Evolutionary conservation across 2,329 filamentous ascomycete genomes (phyloP).

Genomic region (Penicillium decumbens): DNA sequence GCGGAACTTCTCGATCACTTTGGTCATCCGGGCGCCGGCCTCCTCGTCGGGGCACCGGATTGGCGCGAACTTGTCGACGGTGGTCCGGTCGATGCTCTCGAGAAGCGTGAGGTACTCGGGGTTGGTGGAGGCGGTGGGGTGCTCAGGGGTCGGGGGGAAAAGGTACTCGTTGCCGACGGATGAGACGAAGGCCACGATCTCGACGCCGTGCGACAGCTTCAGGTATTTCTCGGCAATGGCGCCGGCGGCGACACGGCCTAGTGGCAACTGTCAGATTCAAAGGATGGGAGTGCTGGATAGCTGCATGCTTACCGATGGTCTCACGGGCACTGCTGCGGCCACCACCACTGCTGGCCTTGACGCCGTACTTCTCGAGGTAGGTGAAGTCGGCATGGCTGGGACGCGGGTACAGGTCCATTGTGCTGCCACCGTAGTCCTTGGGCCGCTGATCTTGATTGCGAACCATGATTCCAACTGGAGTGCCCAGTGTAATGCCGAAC

Average conservation of each 20-base stretch:
- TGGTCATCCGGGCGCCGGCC: constrained; percentile 66
- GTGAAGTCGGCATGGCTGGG: constrained; percentile 96
- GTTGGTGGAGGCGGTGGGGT: constrained; percentile 67
- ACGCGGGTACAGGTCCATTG: constrained; percentile 86
- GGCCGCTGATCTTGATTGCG: constrained; percentile 90
- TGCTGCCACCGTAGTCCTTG: constrained; percentile 82
- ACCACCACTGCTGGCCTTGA: constrained; percentile 85
- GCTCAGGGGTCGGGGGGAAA: constrained; percentile 64
- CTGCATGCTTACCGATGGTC: constrained; percentile 65
- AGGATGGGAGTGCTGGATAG: background rate
- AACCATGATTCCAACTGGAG: constrained; percentile 82
- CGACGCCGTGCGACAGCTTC: constrained; percentile 70
- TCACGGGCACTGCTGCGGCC: constrained; percentile 89
- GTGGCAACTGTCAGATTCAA: background rate
- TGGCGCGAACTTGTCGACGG: constrained; percentile 78
- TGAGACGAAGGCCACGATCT: constrained; percentile 86
- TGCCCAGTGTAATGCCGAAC: constrained; percentile 82
- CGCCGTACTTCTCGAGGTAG: constrained; percentile 94
- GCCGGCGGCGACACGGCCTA: constrained; percentile 78
- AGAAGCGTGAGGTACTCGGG: constrained; percentile 73
- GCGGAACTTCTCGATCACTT: constrained; percentile 69
- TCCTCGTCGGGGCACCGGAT: constrained; percentile 75
- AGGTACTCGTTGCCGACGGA: constrained; percentile 77
- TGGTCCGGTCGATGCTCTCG: constrained; percentile 64
- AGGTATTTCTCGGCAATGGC: constrained; percentile 94